Conservation (phyloP, 2,329 filamentous ascomycete species). For the Diaporthe amygdali region DNA sequence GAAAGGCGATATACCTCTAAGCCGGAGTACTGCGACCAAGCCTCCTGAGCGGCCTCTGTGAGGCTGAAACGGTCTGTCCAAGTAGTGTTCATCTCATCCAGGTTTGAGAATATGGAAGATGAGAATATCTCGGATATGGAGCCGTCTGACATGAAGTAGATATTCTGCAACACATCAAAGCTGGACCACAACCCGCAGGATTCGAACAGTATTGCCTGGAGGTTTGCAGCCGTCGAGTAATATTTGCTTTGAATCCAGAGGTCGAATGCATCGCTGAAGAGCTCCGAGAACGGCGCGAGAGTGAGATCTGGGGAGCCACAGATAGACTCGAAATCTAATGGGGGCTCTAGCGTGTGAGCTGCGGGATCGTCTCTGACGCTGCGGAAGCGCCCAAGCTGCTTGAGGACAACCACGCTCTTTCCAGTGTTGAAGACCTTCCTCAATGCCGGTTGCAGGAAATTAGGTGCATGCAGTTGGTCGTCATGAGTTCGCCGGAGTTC, state of each 20-base stretch:
- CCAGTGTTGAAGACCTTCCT: slow-evolving; percentile 83
- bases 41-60: slow-evolving; percentile 77
- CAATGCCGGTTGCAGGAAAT: slow-evolving; percentile 73
- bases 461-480: slow-evolving; percentile 70
- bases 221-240: slow-evolving; percentile 67
- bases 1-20: slow-evolving; percentile 68
- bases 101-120: slow-evolving; percentile 73
- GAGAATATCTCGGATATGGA: slow-evolving; percentile 70
- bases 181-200: slow-evolving; percentile 70
- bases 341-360: slow-evolving; percentile 40
- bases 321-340: slow-evolving; percentile 62
- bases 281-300: slow-evolving; percentile 73
- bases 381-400: slow-evolving; percentile 65
- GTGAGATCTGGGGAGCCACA: slow-evolving; percentile 49
- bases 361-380: slow-evolving; percentile 26
- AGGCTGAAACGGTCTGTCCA: slow-evolving; percentile 87
- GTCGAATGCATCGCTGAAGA: slow-evolving; percentile 74
- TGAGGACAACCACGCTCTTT: slow-evolving; percentile 87
- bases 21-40: slow-evolving; percentile 57
- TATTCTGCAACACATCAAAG: slow-evolving; percentile 68
- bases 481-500: slow-evolving; percentile 65
- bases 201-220: slow-evolving; percentile 71
- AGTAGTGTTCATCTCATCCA: slow-evolving; percentile 63
- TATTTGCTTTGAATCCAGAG: slow-evolving; percentile 80
- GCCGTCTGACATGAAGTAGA: slow-evolving; percentile 82